These are phyloP conservation scores for Leccinum arenicola DNA, from an alignment of 768 basidiomycete species.

Conservation along the genomic window DNA sequence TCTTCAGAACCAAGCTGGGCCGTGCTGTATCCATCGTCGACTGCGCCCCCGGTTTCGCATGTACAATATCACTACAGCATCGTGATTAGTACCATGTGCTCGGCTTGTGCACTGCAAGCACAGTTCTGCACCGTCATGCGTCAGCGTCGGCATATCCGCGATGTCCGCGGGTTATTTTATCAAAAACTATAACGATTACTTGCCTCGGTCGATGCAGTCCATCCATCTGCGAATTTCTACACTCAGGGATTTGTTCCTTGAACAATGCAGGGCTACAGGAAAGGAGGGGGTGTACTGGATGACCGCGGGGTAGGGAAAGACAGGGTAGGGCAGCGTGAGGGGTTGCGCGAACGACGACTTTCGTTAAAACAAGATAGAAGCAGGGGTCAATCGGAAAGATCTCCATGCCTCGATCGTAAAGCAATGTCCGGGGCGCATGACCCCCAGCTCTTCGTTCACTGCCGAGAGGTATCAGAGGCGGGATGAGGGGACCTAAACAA, in stretches of 20 bases:
- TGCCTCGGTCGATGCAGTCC: conserved; percentile 90
- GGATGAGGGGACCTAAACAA: neutral
- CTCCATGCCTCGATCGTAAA: conserved; percentile 83
- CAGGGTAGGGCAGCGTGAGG: too few species aligned
- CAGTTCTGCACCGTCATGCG: conserved; percentile 51
- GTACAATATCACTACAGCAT: conserved; percentile 1
- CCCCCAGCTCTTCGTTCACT: conserved; percentile 82
- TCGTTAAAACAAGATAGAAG: too few species aligned
- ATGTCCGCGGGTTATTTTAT: neutral
- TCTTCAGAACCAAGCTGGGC: neutral
- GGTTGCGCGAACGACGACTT: too few species aligned
- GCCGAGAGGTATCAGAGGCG: neutral
- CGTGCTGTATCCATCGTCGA: too few species aligned
- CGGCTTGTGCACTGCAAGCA: conserved; percentile 79
- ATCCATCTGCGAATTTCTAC: conserved; percentile 87
- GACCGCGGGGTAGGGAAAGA: too few species aligned
- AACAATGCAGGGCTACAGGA: conserved; percentile 63
- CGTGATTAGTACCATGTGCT: conserved; percentile 87
- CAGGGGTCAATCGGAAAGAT: too few species aligned
- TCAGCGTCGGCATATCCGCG: neutral
- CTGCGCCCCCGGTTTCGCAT: too few species aligned
- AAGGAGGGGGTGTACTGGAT: too few species aligned
- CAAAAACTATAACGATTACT: conserved; percentile 12
- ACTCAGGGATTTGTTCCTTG: conserved; percentile 67
- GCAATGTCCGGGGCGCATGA: conserved; percentile 83